Percentiles rank a stretch among this genome's conserved stretches.
These are phyloP conservation scores for Zygotorulaspora danielsina DNA, from an alignment of 805 yeast genomes.

Conservation along the genomic window DNA sequence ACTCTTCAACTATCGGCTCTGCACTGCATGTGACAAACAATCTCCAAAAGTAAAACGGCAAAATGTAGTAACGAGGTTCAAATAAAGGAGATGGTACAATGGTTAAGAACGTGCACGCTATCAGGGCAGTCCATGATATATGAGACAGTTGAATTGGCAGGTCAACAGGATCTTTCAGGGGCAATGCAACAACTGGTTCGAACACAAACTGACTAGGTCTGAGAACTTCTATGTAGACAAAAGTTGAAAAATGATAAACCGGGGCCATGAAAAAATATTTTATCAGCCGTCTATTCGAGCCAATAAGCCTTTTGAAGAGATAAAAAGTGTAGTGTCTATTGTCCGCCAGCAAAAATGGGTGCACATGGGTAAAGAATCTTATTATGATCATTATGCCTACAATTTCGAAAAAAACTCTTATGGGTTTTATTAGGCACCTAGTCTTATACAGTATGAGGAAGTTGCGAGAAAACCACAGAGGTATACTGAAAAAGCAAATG, in stretches of 20 bases:
- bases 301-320: conserved; percentile 63
- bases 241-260: conserved; percentile 58
- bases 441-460: conserved; percentile 40
- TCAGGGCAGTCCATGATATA: conserved; percentile 47
- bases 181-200: conserved; percentile 36
- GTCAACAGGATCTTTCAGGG: conserved; percentile 35
- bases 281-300: conserved; percentile 39
- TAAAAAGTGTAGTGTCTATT: conserved; percentile 93
- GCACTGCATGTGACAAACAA: conserved; percentile 41
- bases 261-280: conserved; percentile 55
- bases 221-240: conserved; percentile 37
- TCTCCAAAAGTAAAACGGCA: conserved; percentile 77
- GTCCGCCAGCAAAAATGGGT: conserved; percentile 89
- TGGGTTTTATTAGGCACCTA: conserved; percentile 30
- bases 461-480: conserved; percentile 58
- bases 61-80: conserved; percentile 88
- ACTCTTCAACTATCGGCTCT: conserved; percentile 36
- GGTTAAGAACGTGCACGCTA: conserved; percentile 52
- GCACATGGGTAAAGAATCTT: conserved; percentile 63
- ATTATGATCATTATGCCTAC: conserved; percentile 44
- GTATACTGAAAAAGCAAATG: conserved; percentile 60
- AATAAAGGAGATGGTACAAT: conserved; percentile 86
- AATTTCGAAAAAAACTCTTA: conserved; percentile 32
- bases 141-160: conserved; percentile 42
- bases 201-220: conserved; percentile 37